phyloP scores from a whole-genome alignment of 148 eudicot genomes.

The Rhododendron kiyosumense region DNA sequence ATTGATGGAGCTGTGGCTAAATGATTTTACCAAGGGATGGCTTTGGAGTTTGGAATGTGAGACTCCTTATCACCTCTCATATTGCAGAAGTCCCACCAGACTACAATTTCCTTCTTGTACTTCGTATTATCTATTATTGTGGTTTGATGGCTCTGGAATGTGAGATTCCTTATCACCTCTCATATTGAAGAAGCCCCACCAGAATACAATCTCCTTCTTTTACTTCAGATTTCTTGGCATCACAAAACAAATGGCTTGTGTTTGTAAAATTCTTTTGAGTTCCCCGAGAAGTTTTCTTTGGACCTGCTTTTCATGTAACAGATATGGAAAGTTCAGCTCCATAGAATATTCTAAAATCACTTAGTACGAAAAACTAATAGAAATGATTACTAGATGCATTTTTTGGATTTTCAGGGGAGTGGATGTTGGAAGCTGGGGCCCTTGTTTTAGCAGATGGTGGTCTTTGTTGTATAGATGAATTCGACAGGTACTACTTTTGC shows the following conservation, averaged over 20 bases:
- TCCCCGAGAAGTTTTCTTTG: neutral
- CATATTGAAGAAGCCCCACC: neutral
- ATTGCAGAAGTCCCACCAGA: neutral
- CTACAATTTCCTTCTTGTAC: neutral
- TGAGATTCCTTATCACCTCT: neutral
- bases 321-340: neutral
- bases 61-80: neutral
- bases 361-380: neutral
- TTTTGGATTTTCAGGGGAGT: conserved; percentile 48
- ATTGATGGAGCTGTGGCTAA: neutral
- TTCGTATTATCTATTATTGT: neutral
- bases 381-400: neutral
- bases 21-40: neutral
- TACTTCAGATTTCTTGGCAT: neutral
- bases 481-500: conserved; percentile 38
- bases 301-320: neutral
- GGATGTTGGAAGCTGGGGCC: conserved; percentile 99
- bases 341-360: neutral
- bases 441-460: conserved; percentile 98
- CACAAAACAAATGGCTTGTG: neutral
- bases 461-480: conserved; percentile 95
- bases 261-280: neutral
- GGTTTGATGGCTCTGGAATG: neutral
- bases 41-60: neutral
- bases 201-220: neutral